Evolutionary conservation across 768 basidiomycete species (phyloP), one percentile per base, ranked within the genome.

Genomic region (Termitomyces sp.): DNA sequence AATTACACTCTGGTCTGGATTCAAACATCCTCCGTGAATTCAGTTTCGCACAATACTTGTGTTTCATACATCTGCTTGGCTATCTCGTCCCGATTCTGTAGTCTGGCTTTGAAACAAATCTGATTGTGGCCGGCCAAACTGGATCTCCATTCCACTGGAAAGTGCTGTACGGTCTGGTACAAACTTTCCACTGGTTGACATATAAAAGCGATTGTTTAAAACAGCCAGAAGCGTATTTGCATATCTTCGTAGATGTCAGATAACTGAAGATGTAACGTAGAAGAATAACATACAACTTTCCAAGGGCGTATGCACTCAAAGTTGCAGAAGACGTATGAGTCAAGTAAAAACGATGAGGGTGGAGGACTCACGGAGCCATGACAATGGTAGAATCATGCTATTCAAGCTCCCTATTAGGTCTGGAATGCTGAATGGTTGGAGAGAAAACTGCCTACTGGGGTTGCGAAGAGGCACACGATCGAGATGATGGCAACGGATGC

Each of bases 281-380:
- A 37, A 14, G 35, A 37, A 37, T 37, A 14, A 37, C 35, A 14
- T 5, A 37, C 35, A 37, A 14, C 35, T 37, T 37, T 41, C 58
- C 58, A 8, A 59, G 50, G 3, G 58, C 50, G 21, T 55, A 55
- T n/a, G 50, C 50, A 5, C 58, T 59, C 14, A 17, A 28, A 42
- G 42, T 21, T 14, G 10, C 23, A 26, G 21, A 14, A n/a, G 10
- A 30, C 0, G 8, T 21, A 3, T 35, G 17, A 17, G 28, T 8
- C 5, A 4, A 6, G 11, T 19, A 8, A 19, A 6, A 15, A 5
- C 5, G 17, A 40, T n/a, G 23, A 42, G 31, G 7, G 6, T 11
- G 3, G 11, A 14, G 38, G 12, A 42, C 53, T 59, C 23, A 59
- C 58, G 58, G 54, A 31, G 49, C 58, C 53, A 37, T 14, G 12